A percentile compares a stretch with the other conserved stretches of the same genome.
Conservation (phyloP, 345 rosid genomes). For the Eucalyptus lansdowneana region DNA sequence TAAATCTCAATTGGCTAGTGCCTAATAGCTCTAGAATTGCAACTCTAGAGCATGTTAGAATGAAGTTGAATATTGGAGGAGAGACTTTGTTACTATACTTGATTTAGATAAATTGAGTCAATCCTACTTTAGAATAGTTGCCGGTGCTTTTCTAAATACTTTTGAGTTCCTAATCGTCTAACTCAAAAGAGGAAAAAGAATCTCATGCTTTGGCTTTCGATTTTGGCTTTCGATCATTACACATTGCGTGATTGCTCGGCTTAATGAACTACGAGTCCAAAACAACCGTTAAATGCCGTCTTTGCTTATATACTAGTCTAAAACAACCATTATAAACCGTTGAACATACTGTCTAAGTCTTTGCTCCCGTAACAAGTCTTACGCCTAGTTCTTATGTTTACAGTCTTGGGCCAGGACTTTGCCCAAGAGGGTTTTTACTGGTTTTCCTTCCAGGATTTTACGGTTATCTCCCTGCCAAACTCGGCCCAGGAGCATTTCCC, state of each 20-base stretch:
- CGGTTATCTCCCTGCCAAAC: too few relatives aligned
- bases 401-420: too few relatives aligned
- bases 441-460: too few relatives aligned
- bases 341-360: too few relatives aligned
- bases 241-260: neutral
- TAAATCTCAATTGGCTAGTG: neutral
- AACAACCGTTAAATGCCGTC: neutral
- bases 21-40: neutral
- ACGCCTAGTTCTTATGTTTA: too few relatives aligned
- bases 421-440: too few relatives aligned
- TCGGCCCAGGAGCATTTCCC: too few relatives aligned
- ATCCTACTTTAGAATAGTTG: neutral
- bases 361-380: neutral
- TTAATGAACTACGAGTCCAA: neutral
- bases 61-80: neutral
- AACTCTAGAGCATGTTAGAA: neutral
- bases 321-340: neutral
- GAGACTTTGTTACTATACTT: too few relatives aligned
- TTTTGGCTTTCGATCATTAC: too few relatives aligned
- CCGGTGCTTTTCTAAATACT: neutral
- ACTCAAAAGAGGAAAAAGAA: neutral
- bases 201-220: neutral
- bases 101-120: neutral
- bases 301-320: neutral
- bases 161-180: neutral